Conservation (phyloP, 1,139 yeast species). For the Saccharomycopsis crataegensis region DNA sequence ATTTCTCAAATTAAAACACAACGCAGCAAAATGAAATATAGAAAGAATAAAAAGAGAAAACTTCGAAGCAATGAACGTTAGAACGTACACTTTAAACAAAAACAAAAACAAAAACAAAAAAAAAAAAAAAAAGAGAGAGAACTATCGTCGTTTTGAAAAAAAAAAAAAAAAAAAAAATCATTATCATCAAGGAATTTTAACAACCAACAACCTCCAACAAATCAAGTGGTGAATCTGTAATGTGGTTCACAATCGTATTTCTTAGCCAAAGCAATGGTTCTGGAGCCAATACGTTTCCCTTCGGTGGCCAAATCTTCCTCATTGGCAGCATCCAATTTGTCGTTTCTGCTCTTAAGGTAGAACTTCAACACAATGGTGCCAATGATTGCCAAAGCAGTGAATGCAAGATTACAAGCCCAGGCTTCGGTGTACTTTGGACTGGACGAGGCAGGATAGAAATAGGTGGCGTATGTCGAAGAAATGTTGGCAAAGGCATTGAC, state of each 20-base stretch:
- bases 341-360: conserved; percentile 5
- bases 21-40: too few species aligned
- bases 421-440: conserved; percentile 4
- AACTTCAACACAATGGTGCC: background rate
- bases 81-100: too few species aligned
- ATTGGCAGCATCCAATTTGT: conserved; percentile 4
- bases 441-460: conserved; percentile 3
- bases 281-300: conserved; percentile 2
- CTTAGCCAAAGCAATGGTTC: conserved; percentile 4
- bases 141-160: too few species aligned
- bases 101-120: too few species aligned
- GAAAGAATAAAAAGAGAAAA: too few species aligned
- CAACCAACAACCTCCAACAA: background rate
- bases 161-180: too few species aligned
- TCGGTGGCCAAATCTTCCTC: conserved; percentile 8
- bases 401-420: conserved; percentile 3
- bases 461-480: conserved; percentile 6
- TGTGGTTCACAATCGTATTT: conserved; percentile 8
- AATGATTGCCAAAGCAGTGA: background rate
- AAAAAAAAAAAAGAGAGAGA: too few species aligned
- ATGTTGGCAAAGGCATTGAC: conserved; percentile 8
- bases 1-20: too few species aligned
- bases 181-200: too few species aligned
- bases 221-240: conserved; percentile 1
- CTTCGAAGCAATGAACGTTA: too few species aligned